Conservation (phyloP, 192 early-diverging fungal genomes). For the Backusella luteola region DNA sequence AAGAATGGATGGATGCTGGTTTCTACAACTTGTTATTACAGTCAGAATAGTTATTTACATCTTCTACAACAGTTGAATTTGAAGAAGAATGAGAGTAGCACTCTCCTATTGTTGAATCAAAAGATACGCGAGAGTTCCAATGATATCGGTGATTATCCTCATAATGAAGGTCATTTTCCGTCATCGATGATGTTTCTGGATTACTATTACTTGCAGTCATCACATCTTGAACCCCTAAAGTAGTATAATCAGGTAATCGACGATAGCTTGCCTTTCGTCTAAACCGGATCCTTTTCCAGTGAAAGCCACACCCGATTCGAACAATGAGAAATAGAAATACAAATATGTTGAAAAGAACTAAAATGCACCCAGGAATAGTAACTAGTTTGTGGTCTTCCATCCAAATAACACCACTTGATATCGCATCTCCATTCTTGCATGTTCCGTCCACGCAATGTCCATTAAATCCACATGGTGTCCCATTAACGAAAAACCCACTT, state of each 20-base stretch:
- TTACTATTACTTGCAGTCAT: not conserved
- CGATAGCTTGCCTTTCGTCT: not conserved
- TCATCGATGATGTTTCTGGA: not conserved
- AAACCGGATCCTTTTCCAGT: not conserved
- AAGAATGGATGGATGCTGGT: not conserved
- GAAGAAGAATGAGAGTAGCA: not conserved
- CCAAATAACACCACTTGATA: not conserved
- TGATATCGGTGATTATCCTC: not conserved
- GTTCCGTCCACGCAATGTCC: constrained; percentile 61
- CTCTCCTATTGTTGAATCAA: not conserved
- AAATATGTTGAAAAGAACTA: not conserved
- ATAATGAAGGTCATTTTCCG: not conserved
- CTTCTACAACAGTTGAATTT: not conserved
- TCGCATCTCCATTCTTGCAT: constrained; percentile 22
- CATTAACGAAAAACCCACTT: constrained; percentile 67
- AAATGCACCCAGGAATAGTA: not conserved
- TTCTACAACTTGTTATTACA: not conserved
- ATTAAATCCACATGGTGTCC: constrained; percentile 65
- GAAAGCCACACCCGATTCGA: not conserved
- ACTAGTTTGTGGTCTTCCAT: not conserved
- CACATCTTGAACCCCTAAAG: not conserved
- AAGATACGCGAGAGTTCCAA: not conserved
- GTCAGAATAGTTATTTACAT: not conserved
- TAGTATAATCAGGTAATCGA: not conserved
- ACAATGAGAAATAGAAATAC: not conserved